Base-by-base conservation (phyloP, 208 protist genomes). In the Ichthyophonus hoferi region DNA sequence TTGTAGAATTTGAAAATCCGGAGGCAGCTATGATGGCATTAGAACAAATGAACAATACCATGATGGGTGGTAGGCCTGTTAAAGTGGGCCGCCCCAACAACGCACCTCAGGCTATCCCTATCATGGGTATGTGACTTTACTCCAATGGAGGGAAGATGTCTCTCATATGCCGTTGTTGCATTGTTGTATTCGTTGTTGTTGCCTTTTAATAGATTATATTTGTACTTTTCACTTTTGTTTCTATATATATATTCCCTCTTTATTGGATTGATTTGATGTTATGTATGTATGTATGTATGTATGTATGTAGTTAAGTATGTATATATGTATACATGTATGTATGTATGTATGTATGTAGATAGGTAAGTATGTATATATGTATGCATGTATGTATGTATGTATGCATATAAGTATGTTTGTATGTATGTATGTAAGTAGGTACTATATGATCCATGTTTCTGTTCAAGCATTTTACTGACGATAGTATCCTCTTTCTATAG, bases 1-100 rank as follows among this genome's bases (percentile, higher is more conserved):
- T 85, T 85, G 81, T 85, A 17, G 81, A 85, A 34, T 85, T 58
- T 38, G 81, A 85, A 58, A 85, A n/a, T 12, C 81, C 81, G 7
- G 81, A 85, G 81, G 81, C 81, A 7, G 81, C 81, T 24, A 85
- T 38, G 24, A 17, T 85, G 81, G 81, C 81, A 58, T 34, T 85
- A 17, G 81, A 85, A 33, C 81, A 85, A 35, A 85, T 85, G 81
- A 85, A 85, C 0, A 38, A 38, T n/a, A 38, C 81, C 17, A 17
- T 0, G 38, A 85, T 85, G 81, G 81, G 81, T 85, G 81, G 39
- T 0, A 17, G 81, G 12, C 40, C 40, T 12, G 14, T 85, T 38
- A 85, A 85, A 34, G 81, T 85, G 3, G 81, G 81, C 24, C 24
- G 81, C 24, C 81, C 81, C 38, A 85, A 85, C 41, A 85, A 85